Evolutionary conservation across 176 grass and related monocot species (phyloP).

Genomic region (Carex cristatella): DNA sequence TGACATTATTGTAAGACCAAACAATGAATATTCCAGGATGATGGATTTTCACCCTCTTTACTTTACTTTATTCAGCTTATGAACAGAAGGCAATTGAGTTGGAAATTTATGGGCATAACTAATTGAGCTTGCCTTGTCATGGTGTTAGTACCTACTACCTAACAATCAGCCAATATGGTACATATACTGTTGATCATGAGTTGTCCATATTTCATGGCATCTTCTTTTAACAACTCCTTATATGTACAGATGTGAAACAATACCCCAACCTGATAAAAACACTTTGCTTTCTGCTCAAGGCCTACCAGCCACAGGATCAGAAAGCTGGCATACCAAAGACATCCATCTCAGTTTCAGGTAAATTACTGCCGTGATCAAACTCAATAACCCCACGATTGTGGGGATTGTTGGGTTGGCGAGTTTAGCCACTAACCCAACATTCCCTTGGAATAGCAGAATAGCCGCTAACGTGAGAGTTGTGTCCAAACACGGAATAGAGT

Average conservation of each 20-base stretch:
- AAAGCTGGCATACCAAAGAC: slow-evolving; percentile 1
- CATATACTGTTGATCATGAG: not conserved
- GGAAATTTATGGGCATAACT: not conserved
- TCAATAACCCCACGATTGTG: not conserved
- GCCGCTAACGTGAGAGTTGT: too few relatives aligned
- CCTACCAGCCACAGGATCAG: slow-evolving; percentile 18
- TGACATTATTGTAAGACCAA: not conserved
- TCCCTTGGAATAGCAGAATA: too few relatives aligned
- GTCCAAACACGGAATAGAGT: too few relatives aligned
- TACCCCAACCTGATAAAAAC: slow-evolving; percentile 69
- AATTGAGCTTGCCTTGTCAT: not conserved
- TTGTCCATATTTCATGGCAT: not conserved
- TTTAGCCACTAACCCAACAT: too few relatives aligned
- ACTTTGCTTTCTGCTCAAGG: slow-evolving; percentile 55
- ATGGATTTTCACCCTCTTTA: not conserved
- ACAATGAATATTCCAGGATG: not conserved
- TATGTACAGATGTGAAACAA: slow-evolving; percentile 71
- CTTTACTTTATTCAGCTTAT: not conserved
- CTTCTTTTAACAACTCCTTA: not conserved
- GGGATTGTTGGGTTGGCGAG: too few relatives aligned
- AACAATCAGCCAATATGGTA: not conserved
- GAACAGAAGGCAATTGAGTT: not conserved
- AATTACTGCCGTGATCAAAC: not conserved
- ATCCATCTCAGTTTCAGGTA: slow-evolving; percentile 18
- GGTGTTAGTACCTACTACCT: not conserved